Percentiles rank a stretch among this genome's conserved stretches.
Conservation (phyloP, 768 basidiomycete species). For the Suillus clintonianus region DNA sequence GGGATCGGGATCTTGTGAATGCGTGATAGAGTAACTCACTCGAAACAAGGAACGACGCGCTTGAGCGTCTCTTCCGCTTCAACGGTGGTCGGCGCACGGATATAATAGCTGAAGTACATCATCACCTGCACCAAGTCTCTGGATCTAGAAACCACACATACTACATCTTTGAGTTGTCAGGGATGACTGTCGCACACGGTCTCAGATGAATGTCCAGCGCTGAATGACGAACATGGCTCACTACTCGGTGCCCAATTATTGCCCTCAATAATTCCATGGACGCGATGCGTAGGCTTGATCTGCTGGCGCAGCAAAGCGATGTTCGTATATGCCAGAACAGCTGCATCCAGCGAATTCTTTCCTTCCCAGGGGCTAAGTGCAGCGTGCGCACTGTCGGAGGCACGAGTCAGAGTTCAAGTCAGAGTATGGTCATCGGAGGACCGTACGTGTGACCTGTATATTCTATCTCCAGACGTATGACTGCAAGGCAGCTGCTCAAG, state of each 20-base stretch:
- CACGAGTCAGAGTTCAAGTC: neutral
- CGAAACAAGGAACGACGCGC: slow-evolving; percentile 71
- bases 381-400: slow-evolving; percentile 65
- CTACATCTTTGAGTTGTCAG: slow-evolving; percentile 77
- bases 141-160: slow-evolving; percentile 30
- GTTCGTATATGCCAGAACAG: slow-evolving; percentile 81
- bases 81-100: slow-evolving; percentile 68
- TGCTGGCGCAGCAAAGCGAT: slow-evolving; percentile 84
- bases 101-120: slow-evolving; percentile 53
- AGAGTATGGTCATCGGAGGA: neutral
- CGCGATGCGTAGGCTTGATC: slow-evolving; percentile 70
- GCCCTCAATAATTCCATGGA: slow-evolving; percentile 80
- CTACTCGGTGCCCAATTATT: slow-evolving; percentile 76
- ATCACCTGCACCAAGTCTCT: neutral
- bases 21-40: slow-evolving; percentile 42
- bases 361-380: slow-evolving; percentile 85
- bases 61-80: slow-evolving; percentile 59
- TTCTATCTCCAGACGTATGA: slow-evolving; percentile 61
- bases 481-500: slow-evolving; percentile 62
- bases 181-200: slow-evolving; percentile 58
- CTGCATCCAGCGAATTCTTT: slow-evolving; percentile 81
- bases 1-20: neutral
- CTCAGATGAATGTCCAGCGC: neutral
- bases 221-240: slow-evolving; percentile 31
- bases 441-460: slow-evolving; percentile 73